Percentiles rank a stretch among this genome's conserved stretches.
These are phyloP conservation scores for Strigomonas culicis DNA, from an alignment of 208 protist genomes.

Conservation along the genomic window DNA sequence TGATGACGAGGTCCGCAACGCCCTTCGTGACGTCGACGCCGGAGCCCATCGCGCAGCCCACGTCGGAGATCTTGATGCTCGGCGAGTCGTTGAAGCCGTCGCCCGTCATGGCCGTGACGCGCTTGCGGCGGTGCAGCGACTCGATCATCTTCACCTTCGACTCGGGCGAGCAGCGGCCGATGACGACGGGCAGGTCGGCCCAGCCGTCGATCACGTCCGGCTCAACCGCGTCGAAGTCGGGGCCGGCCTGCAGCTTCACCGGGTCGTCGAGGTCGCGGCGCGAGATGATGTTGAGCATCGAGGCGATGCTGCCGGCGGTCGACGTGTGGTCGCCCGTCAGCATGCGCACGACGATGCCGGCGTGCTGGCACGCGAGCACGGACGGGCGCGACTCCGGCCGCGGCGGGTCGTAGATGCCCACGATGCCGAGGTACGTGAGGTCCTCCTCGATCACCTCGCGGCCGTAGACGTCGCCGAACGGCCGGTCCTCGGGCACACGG, in stretches of 20 bases:
- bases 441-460: slow-evolving; percentile 80
- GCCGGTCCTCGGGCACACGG: slow-evolving; percentile 29
- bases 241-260: slow-evolving; percentile 68
- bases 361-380: slow-evolving; percentile 83
- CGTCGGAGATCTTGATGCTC: slow-evolving; percentile 94
- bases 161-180: slow-evolving; percentile 87
- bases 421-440: slow-evolving; percentile 83
- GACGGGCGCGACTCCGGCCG: slow-evolving; percentile 79
- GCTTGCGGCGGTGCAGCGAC: slow-evolving; percentile 70
- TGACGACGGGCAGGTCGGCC: slow-evolving; percentile 78
- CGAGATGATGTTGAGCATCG: slow-evolving; percentile 84
- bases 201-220: slow-evolving; percentile 59
- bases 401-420: slow-evolving; percentile 92
- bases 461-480: slow-evolving; percentile 47
- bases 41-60: slow-evolving; percentile 96
- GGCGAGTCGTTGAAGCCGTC: slow-evolving; percentile 97
- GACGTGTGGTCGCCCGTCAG: slow-evolving; percentile 89
- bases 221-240: slow-evolving; percentile 78
- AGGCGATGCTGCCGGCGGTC: slow-evolving; percentile 84
- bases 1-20: slow-evolving; percentile 92
- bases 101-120: slow-evolving; percentile 87
- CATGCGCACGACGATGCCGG: slow-evolving; percentile 89
- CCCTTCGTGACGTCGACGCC: slow-evolving; percentile 97
- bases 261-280: slow-evolving; percentile 54
- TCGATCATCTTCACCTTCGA: slow-evolving; percentile 92